Evolutionary conservation across 1,284 basidiomycete species (phyloP).

Genomic region (Trichosporon ovoides): DNA sequence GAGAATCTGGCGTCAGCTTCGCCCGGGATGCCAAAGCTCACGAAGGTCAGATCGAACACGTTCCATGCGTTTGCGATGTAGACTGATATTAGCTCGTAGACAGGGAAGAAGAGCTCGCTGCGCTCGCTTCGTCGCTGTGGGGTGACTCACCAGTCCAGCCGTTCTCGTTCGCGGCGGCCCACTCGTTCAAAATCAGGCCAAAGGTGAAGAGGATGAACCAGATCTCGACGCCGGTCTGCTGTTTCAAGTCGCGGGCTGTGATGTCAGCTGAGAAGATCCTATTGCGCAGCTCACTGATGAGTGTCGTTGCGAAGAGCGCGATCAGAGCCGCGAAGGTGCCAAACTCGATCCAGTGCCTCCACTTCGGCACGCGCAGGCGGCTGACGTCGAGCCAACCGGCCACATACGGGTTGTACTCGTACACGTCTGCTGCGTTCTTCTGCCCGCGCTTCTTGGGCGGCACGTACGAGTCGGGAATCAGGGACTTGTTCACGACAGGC

Average conservation of each 20-base stretch:
- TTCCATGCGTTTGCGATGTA: slow-evolving; percentile 84
- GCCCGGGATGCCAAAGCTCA: slow-evolving; percentile 20
- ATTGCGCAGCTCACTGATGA: slow-evolving; percentile 52
- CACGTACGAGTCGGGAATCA: slow-evolving; percentile 74
- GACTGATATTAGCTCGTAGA: slow-evolving; percentile 51
- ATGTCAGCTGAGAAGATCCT: slow-evolving; percentile 3
- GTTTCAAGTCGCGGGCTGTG: slow-evolving; percentile 57
- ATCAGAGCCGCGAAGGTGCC: slow-evolving; percentile 63
- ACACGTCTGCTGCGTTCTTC: slow-evolving; percentile 32
- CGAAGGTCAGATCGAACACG: slow-evolving; percentile 71
- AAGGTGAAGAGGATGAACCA: slow-evolving; percentile 68
- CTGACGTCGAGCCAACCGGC: slow-evolving; percentile 73
- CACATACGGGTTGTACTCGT: slow-evolving; percentile 65
- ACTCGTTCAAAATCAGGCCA: slow-evolving; percentile 66
- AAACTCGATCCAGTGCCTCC: slow-evolving; percentile 72
- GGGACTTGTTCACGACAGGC: slow-evolving; percentile 58
- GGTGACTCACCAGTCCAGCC: slow-evolving; percentile 80
- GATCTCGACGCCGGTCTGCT: slow-evolving; percentile 58
- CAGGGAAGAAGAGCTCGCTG: too few relatives aligned
- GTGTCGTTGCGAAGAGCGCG: slow-evolving; percentile 57
- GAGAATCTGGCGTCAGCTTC: slow-evolving; percentile 49
- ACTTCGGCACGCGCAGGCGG: slow-evolving; percentile 75
- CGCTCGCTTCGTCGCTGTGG: too few relatives aligned
- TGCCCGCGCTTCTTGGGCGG: slow-evolving; percentile 43
- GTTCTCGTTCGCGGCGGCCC: slow-evolving; percentile 57